Base-by-base conservation (phyloP, 2,329 filamentous ascomycete species). In the Elsinoe arachidis region DNA sequence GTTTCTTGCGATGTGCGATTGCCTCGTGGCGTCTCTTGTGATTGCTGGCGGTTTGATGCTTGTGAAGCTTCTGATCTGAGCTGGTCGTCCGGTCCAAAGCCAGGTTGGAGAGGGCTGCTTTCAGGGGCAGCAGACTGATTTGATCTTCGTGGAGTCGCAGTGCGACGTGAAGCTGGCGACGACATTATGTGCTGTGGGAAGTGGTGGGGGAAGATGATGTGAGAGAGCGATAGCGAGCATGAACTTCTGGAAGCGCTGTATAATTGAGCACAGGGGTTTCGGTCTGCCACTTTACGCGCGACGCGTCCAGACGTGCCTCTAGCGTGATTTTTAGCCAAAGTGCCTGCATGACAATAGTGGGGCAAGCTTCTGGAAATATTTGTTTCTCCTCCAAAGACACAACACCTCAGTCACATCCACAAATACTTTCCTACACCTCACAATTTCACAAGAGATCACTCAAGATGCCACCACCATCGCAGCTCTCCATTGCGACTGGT, bases 401-500 rank as follows among this genome's bases (percentile, higher is more conserved):
- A 19, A 9, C 47, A 52, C 11, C 34, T 19, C 26, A 17, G 10
- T 21, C 17, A 52, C 30, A 35, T 15, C 15, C 30, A 35, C 23
- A 52, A 35, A 35, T 23, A 43, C 10, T 12, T 46, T 30, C 41
- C 26, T 14, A 46, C 41, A 46, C 19, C n/a, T 46, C 41, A 46
- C 11, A 23, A 23, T 5, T 26, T 11, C 15, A 17, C 38, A 39
- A 26, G 26, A 46, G 37, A 37, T 33, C 5, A 56, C 17, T 52
- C 53, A 72, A 53, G 52, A 96, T 96, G 90, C 80, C 88, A 2
- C 80, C 89, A 33, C 87, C 88, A 44, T 84, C 85, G 1, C 80
- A 85, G 64, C 83, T 96, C 70, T 73, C 82, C 66, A 93, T 96
- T 68, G 84, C 87, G 44, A 93, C 88, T 21, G 82, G 85, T 61